Evolutionary conservation across 2,329 filamentous ascomycete genomes (phyloP), one percentile per base, ranked within the genome.

Genomic region (Xylaria sp.): DNA sequence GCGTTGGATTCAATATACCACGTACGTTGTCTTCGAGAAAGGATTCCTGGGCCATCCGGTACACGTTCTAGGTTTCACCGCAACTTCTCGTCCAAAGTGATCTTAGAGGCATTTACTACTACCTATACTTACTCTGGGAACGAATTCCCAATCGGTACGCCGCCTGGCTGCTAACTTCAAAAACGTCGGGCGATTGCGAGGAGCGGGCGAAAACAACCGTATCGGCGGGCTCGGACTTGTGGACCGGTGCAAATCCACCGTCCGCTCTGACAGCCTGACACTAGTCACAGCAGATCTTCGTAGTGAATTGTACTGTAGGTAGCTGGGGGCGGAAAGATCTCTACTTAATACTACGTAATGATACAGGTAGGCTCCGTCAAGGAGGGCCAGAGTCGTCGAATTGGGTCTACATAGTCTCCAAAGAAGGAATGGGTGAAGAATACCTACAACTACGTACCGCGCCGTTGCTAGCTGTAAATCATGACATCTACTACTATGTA

Each of bases 351-450:
- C 6, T 34, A 34, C 29, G 29, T 34, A 34, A 11, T 34, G 29
- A 34, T 13, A 34, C 11, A 13, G 29, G 4, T 34, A 11, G 29
- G 29, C 9, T 34, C 29, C 29, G 29, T 34, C 29, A 34, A 34
- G 11, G 29, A 11, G 54, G 50, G 18, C 52, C 52, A 37, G 52
- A 44, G 50, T 56, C 39, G 24, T 5, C 24, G 5, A 38, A 45
- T 18, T n/a, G n/a, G 46, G 44, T 43, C 42, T 52, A 51, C 54
- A 54, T 54, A 50, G 24, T 54, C 48, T 58, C 52, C 52, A 46
- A 60, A 60, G 42, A 54, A 60, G 57, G 54, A 57, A 62, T 57
- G 54, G 58, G 46, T 24, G 49, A 49, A 52, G 21, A 34, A 50
- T 39, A 24, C 43, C 34, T 48, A 38, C 26, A 39, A 52, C 39